Evolutionary conservation across 495 filamentous ascomycete species (phyloP), one percentile per base, ranked within the genome.

Genomic region (Neurospora sp.): DNA sequence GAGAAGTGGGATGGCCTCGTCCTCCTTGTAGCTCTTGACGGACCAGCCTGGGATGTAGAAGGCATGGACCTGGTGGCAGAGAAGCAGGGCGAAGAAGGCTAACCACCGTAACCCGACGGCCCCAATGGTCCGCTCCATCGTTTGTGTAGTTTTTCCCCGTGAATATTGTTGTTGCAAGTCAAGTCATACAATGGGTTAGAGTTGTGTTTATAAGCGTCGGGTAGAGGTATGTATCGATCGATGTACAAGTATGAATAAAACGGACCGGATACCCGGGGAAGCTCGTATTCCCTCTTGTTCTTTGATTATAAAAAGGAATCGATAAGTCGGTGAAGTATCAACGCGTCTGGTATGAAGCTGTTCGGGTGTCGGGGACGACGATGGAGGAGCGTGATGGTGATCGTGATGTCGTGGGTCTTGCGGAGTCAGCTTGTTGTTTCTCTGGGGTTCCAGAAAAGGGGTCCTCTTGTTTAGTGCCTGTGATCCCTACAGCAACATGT

Each of bases 11-110:
- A 97, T 93, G 5, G 90, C 83, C 76, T 97, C 92, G 79, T 88
- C 86, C 72, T 95, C 90, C 70, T 86, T 86, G 80, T 97, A 98
- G 78, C 89, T 93, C 74, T 91, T 92, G 76, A 96, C 89, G 9
- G 90, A 92, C 83, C 89, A 92, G 68, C 91, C 91, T 92, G 92
- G 92, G 74, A 94, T 91, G 80, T 94, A 94, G 78, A 94, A 94
- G 39, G 91, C 91, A 71, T 88, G 83, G 31, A 81, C 70, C n/a
- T 71, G 76, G 22, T 77, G 76, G 31, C 74, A 77, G 48, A 81
- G 44, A 48, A 82, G 41, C 37, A 85, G 76, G 70, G 73, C 74
- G 22, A 77, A 70, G 61, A 80, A 61, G 27, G 53, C 69, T 12
- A 78, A 73, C 75, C 78, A 79, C 74, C 70, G 73, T 75, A 79